These are phyloP conservation scores for Moricandia arvensis DNA, from an alignment of 345 rosid genomes.

Conservation along the genomic window DNA sequence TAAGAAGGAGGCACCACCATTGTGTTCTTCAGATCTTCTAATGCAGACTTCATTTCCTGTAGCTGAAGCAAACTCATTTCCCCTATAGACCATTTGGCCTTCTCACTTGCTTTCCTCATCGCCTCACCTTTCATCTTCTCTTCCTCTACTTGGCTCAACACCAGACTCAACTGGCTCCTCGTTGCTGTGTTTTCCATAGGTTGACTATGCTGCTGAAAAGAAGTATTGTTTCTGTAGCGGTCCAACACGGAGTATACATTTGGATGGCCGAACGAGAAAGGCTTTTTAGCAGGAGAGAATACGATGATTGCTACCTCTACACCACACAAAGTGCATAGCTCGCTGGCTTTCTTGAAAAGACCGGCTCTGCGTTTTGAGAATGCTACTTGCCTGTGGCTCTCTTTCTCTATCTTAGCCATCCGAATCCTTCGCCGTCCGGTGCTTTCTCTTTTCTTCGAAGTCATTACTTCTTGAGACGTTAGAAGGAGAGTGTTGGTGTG, in stretches of 20 bases:
- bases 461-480: background rate
- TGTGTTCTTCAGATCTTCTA: background rate
- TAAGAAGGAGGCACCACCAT: background rate
- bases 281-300: conserved; percentile 1
- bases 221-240: background rate
- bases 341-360: conserved; percentile 8
- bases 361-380: conserved; percentile 7
- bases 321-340: conserved; percentile 4
- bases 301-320: conserved; percentile 2
- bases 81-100: background rate
- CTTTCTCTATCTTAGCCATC: conserved; percentile 7
- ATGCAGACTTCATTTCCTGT: background rate
- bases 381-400: conserved; percentile 3
- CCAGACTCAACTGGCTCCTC: background rate
- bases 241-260: conserved; percentile 3
- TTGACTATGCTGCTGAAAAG: background rate
- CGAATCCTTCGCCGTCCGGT: background rate
- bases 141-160: background rate
- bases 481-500: background rate
- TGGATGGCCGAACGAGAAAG: conserved; percentile 12
- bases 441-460: background rate
- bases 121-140: background rate
- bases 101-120: background rate
- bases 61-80: conserved; percentile 10
- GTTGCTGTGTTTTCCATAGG: background rate